Percentiles rank a stretch among this genome's conserved stretches.
phyloP scores from a whole-genome alignment of 2,329 filamentous ascomycete species.

The Cercospora beticola region DNA sequence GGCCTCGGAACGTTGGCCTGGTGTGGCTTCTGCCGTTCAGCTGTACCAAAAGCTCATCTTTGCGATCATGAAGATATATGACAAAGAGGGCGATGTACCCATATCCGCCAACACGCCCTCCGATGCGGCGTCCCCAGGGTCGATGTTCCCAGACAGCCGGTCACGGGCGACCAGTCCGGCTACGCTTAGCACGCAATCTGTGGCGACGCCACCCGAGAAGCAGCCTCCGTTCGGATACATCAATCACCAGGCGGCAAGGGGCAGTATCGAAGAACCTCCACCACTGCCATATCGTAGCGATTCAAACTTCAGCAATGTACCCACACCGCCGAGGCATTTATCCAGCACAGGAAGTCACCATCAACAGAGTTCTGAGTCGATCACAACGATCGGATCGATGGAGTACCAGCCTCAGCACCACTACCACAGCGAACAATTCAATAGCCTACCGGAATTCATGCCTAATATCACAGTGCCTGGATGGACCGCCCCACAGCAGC shows the following conservation, averaged over 20 bases:
- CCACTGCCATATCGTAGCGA: constrained; percentile 35
- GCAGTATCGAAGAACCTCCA: constrained; percentile 36
- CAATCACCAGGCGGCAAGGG: constrained; percentile 31
- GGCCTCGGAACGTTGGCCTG: constrained; percentile 87
- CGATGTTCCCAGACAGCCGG: constrained; percentile 43
- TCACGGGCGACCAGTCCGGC: constrained; percentile 49
- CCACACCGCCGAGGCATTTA: constrained; percentile 20
- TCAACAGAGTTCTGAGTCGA: constrained; percentile 23
- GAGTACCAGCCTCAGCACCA: constrained; percentile 22
- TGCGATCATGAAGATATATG: constrained; percentile 86
- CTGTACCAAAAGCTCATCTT: constrained; percentile 83
- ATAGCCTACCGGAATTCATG: constrained; percentile 35
- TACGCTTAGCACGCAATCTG: constrained; percentile 35
- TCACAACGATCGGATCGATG: constrained; percentile 21
- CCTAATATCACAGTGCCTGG: constrained; percentile 31
- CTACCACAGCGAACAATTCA: constrained; percentile 28
- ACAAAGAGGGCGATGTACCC: constrained; percentile 56
- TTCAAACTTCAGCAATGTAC: constrained; percentile 13
- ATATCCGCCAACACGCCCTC: constrained; percentile 51
- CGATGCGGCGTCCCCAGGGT: constrained; percentile 44
- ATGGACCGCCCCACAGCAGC: constrained; percentile 26
- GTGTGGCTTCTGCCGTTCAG: constrained; percentile 77
- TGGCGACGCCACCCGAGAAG: constrained; percentile 37
- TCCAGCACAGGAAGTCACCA: constrained; percentile 13
- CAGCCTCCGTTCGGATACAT: constrained; percentile 32